Evolutionary conservation across 176 grass and related monocot species (phyloP), one percentile per base, ranked within the genome.

Genomic region (Musa troglodytarum): DNA sequence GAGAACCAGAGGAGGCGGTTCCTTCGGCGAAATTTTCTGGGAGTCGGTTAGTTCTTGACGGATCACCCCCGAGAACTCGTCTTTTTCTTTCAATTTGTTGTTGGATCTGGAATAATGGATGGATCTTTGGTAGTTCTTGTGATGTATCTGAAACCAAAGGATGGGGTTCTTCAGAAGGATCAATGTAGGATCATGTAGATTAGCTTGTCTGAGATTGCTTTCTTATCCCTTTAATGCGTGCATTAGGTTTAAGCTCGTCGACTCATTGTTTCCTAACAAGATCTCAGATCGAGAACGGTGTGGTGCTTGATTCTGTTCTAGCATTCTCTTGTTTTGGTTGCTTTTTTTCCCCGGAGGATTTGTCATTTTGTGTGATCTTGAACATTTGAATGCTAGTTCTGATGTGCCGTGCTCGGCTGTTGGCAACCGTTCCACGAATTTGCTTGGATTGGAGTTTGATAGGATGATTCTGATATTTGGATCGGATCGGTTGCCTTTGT

Each of bases 361-460:
- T 61, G 16, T 61, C 57, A 17, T 7, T 61, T 61, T 61, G 57
- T 7, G 57, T 20, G 57, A 20, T 61, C 3, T 19, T 17, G 3
- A 61, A 61, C 15, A 61, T n/a, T 61, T 20, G 16, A 61, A 61
- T 61, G 57, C 16, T 61, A 61, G 22, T 13, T 65, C 63, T 65
- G n/a, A 65, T 65, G 21, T 2, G 63, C 8, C 26, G 9, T 13
- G 24, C 9, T 10, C 22, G 63, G 10, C 9, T 65, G 63, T 65
- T 1, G 29, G 26, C 22, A 28, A 65, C 19, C 26, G 3, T 26
- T 11, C 21, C 21, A 28, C 22, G 3, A 61, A 1, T 50, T 26
- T 73, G 17, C 22, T 55, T 73, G n/a, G 21, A 73, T 73, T 24
- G 21, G 20, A 73, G 55, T 29, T 74, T 74, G 10, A n/a, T 61